Base-by-base conservation (phyloP, 2,329 filamentous ascomycete genomes). In the Talaromyces islandicus region DNA sequence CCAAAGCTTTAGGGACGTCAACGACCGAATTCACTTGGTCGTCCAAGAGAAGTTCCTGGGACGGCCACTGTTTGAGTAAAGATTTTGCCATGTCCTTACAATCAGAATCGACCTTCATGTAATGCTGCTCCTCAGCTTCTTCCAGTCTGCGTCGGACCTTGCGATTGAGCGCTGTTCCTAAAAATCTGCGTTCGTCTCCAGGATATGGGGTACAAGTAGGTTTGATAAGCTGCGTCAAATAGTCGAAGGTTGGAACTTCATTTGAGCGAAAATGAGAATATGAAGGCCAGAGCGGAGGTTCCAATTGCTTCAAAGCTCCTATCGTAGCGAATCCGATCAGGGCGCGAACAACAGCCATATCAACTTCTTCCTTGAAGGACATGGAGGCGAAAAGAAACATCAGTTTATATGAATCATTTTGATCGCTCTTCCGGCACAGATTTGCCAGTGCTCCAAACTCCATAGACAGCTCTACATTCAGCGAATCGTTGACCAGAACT, bases 21-120 rank as follows among this genome's bases (percentile, higher is more conserved):
- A 85, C 29, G 7, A 38, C 25, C 35, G 32, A 24, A 24, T 11
- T 35, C 1, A 21, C 19, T 54, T 19, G 25, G 14, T 21, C 55
- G 0, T 67, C 62, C 0, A 74, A n/a, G 0, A 66, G 68, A 0
- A 77, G 76, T 7, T 72, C 65, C 0, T 62, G n/a, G 52, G 73
- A 75, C 0, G 83, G 80, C 80, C 80, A 83, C 60, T 81, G 77
- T 0, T 63, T 56, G 0, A 79, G 59, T 1, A 85, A 67, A n/a
- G 75, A 73, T 4, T 70, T 58, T 0, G 77, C 78, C 11, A 85
- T 56, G 1, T 52, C 12, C 32, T 66, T 67, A 43, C 75, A 77
- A 25, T 79, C 75, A 1, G 66, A 51, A 9, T 74, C 66, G n/a
- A 69, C 70, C 41, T 68, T 64, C n/a, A 63, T 25, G 6, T 74